Conservation (phyloP, 345 rosid genomes). For the Gossypium sturtianum region DNA sequence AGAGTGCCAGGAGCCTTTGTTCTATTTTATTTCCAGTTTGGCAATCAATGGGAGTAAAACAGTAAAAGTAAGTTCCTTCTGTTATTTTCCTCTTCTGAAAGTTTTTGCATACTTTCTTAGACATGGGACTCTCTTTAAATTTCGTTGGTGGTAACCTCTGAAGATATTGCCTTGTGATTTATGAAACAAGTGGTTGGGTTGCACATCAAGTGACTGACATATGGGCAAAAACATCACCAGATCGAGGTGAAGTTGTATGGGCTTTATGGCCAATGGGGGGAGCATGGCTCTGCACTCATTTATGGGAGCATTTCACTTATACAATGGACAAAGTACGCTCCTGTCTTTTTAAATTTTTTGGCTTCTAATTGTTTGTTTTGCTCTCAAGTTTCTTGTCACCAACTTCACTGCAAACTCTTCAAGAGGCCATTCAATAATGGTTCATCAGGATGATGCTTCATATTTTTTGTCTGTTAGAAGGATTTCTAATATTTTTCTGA, state of each 20-base stretch:
- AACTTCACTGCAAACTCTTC: not conserved
- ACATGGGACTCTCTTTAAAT: not conserved
- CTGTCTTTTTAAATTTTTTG: conserved; percentile 1
- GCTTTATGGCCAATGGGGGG: conserved; percentile 99
- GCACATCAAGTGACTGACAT: conserved; percentile 81
- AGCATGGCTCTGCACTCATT: conserved; percentile 93
- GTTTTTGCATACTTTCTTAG: too few species aligned
- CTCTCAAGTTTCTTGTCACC: not conserved
- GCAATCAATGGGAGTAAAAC: conserved; percentile 78
- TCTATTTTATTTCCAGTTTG: conserved; percentile 60
- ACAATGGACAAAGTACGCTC: conserved; percentile 71
- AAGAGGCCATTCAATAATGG: not conserved
- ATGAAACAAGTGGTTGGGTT: conserved; percentile 85
- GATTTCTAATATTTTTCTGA: conserved; percentile 12
- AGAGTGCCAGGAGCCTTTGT: conserved; percentile 87
- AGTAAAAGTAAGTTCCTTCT: conserved; percentile 52
- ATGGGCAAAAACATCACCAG: conserved; percentile 97
- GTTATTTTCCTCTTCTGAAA: not conserved
- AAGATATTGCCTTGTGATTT: conserved; percentile 12
- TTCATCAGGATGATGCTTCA: not conserved
- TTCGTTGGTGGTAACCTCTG: not conserved
- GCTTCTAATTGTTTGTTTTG: not conserved
- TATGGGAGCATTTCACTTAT: conserved; percentile 88
- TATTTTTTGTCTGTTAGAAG: not conserved
- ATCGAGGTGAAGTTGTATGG: conserved; percentile 69